Percentiles rank a stretch among this genome's conserved stretches.
phyloP scores from a whole-genome alignment of 208 protist species.

The Trypanosoma rangeli region DNA sequence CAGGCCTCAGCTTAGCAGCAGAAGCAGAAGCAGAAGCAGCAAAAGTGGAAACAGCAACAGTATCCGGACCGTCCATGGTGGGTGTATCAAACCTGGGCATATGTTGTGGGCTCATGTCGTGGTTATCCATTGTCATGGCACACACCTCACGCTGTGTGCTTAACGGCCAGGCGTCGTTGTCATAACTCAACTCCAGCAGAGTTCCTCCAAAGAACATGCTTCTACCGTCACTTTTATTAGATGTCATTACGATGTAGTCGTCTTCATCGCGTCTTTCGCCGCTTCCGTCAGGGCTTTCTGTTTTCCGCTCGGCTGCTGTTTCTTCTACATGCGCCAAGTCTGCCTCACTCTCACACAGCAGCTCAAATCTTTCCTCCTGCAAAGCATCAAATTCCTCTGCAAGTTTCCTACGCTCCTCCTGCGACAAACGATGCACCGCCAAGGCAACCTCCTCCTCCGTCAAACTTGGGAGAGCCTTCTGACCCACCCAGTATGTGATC shows the following conservation, averaged over 20 bases:
- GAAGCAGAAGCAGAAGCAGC: too few relatives aligned
- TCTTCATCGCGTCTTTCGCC: not conserved
- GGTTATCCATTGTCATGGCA: not conserved
- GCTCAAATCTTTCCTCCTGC: conserved; percentile 8
- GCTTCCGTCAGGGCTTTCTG: not conserved
- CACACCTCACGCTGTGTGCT: not conserved
- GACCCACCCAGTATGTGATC: conserved; percentile 7
- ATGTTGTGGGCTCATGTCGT: not conserved
- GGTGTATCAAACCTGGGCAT: not conserved
- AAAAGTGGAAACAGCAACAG: too few relatives aligned
- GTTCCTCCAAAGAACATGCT: conserved; percentile 18
- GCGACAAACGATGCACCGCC: conserved; percentile 16
- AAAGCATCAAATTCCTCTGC: conserved; percentile 18
- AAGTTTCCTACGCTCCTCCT: conserved; percentile 9
- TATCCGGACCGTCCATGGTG: not conserved
- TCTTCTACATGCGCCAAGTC: not conserved
- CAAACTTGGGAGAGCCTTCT: conserved; percentile 20
- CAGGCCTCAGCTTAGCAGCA: not conserved
- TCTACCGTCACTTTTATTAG: conserved; percentile 13
- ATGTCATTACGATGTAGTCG: not conserved
- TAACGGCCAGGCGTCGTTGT: not conserved
- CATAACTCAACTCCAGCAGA: conserved; percentile 13
- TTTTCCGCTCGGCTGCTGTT: not conserved
- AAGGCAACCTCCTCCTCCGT: conserved; percentile 25
- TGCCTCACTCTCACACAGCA: not conserved